phyloP scores from a whole-genome alignment of 2,329 filamentous ascomycete species.

The Simplicillium sp. region DNA sequence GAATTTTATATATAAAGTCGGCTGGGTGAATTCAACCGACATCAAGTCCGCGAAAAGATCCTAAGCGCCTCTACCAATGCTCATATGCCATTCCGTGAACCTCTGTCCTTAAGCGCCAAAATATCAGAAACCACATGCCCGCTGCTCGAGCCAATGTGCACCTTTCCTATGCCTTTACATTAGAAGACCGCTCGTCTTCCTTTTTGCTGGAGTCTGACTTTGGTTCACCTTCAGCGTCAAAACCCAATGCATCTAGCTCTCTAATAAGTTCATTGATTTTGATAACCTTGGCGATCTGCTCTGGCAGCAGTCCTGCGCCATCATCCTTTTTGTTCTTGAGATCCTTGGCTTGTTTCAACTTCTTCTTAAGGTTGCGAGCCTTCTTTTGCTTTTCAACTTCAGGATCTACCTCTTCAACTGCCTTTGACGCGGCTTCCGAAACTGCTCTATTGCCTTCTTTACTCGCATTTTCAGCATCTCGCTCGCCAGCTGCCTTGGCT shows the following conservation, averaged over 20 bases:
- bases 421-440: slow-evolving; percentile 17
- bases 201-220: slow-evolving; percentile 15
- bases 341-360: slow-evolving; percentile 86
- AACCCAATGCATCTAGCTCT: slow-evolving; percentile 76
- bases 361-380: slow-evolving; percentile 84
- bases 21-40: no score
- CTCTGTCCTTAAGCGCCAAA: neutral
- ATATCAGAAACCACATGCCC: no score
- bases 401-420: slow-evolving; percentile 45
- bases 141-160: no score
- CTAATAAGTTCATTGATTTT: slow-evolving; percentile 91
- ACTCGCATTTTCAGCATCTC: slow-evolving; percentile 39
- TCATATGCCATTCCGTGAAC: neutral
- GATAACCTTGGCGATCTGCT: slow-evolving; percentile 96
- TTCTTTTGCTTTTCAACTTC: slow-evolving; percentile 86
- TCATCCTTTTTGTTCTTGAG: slow-evolving; percentile 84
- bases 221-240: slow-evolving; percentile 66
- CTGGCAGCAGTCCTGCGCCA: slow-evolving; percentile 73
- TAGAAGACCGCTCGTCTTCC: neutral
- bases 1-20: no score
- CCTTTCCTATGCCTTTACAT: neutral
- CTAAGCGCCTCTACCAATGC: no score
- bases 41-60: no score
- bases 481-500: slow-evolving; percentile 42
- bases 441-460: slow-evolving; percentile 21